Percentiles rank a stretch among this genome's conserved stretches.
phyloP scores from a whole-genome alignment of 2,329 filamentous ascomycete genomes.

The Alternaria triticina region DNA sequence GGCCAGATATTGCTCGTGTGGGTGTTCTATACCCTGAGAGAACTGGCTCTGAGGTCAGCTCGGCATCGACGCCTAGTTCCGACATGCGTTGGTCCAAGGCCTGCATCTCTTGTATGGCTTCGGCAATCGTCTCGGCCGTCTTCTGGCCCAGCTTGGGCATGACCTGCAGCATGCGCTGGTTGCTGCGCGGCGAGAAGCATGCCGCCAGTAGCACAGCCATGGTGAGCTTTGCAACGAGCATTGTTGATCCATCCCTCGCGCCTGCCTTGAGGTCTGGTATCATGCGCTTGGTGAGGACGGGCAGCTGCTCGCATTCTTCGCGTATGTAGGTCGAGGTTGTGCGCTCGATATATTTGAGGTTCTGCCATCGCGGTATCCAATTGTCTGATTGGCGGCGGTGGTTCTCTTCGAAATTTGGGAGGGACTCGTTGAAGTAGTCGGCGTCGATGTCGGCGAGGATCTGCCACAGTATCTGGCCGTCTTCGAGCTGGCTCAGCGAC shows the following conservation, averaged over 20 bases:
- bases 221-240: slow-evolving; percentile 52
- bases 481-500: slow-evolving; percentile 53
- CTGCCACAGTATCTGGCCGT: slow-evolving; percentile 56
- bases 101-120: slow-evolving; percentile 50
- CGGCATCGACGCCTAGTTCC: slow-evolving; percentile 44
- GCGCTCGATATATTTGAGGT: slow-evolving; percentile 59
- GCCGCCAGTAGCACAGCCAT: slow-evolving; percentile 57
- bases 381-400: slow-evolving; percentile 52
- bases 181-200: slow-evolving; percentile 56
- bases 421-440: slow-evolving; percentile 56
- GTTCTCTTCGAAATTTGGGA: slow-evolving; percentile 53
- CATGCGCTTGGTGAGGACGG: slow-evolving; percentile 48
- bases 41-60: slow-evolving; percentile 42
- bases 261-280: slow-evolving; percentile 58
- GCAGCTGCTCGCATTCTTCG: slow-evolving; percentile 52
- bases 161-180: slow-evolving; percentile 55
- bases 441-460: slow-evolving; percentile 56
- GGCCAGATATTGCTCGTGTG: slow-evolving; percentile 38
- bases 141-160: slow-evolving; percentile 47
- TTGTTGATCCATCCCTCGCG: slow-evolving; percentile 52
- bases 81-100: slow-evolving; percentile 44
- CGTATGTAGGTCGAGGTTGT: slow-evolving; percentile 57
- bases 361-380: slow-evolving; percentile 61
- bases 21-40: slow-evolving; percentile 43
- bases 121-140: slow-evolving; percentile 48